A percentile compares a stretch with the other conserved stretches of the same genome.
phyloP scores from a whole-genome alignment of 257 asterid species.

The Anisodus tanguticus region DNA sequence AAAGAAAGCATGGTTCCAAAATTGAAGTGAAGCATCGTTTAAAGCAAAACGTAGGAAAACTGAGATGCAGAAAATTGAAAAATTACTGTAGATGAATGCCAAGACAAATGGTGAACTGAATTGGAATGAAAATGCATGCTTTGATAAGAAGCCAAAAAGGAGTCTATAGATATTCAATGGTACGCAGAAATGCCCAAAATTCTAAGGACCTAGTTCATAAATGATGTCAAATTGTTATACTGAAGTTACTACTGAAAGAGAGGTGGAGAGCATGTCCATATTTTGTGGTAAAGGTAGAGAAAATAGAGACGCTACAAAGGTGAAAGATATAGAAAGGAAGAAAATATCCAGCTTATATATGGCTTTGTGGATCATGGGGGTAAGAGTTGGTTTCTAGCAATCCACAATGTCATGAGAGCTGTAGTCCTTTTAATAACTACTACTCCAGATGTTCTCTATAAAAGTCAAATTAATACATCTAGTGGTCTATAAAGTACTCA shows the following conservation, averaged over 20 bases:
- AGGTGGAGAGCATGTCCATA: not conserved
- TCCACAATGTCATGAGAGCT: not conserved
- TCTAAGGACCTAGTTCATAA: conserved; percentile 1
- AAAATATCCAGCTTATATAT: not conserved
- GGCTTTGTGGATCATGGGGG: not conserved
- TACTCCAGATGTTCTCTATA: not conserved
- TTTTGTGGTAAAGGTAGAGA: not conserved
- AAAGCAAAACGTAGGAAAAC: not conserved
- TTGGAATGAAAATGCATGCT: conserved; percentile 5
- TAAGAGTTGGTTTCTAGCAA: not conserved
- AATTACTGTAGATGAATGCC: not conserved
- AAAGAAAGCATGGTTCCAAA: not conserved
- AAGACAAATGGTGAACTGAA: not conserved
- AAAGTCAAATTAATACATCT: not conserved
- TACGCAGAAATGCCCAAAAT: not conserved
- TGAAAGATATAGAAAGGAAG: not conserved
- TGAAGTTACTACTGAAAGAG: conserved; percentile 20
- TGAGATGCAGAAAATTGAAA: not conserved
- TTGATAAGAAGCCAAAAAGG: not conserved
- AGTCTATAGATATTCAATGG: not conserved
- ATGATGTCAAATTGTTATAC: conserved; percentile 7
- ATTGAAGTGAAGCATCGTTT: not conserved
- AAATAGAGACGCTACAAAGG: conserved; percentile 12
- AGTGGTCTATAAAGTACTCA: conserved; percentile 37
- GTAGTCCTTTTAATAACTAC: not conserved